Conservation (phyloP, 768 basidiomycete species). For the Suillus subluteus region DNA sequence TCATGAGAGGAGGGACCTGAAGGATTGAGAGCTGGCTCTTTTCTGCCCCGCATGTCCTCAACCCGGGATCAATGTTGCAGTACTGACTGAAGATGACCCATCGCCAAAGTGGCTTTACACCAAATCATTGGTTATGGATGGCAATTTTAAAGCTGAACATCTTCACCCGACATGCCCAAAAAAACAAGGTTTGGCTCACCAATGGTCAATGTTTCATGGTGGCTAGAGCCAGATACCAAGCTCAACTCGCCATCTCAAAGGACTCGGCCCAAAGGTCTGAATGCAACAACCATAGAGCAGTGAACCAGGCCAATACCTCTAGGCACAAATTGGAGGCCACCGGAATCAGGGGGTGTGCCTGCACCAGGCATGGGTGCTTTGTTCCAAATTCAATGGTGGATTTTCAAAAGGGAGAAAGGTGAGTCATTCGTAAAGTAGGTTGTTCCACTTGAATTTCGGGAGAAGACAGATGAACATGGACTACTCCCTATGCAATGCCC, state of each 20-base stretch:
- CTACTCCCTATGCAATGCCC: no score
- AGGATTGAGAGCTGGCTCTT: neutral
- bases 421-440: no score
- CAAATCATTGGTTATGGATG: neutral
- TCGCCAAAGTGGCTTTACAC: no score
- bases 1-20: neutral
- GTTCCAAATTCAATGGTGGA: conserved; percentile 21
- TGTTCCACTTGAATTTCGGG: conserved; percentile 18
- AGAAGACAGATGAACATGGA: conserved; percentile 5
- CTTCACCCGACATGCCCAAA: conserved; percentile 14
- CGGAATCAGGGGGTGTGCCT: conserved; percentile 33
- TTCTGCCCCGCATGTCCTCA: conserved; percentile 14
- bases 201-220: conserved; percentile 12
- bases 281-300: conserved; percentile 23
- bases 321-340: conserved; percentile 25
- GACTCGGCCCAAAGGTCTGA: conserved; percentile 8
- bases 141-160: neutral
- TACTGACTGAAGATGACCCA: neutral
- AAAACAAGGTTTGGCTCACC: conserved; percentile 18
- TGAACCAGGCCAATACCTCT: conserved; percentile 20
- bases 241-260: neutral
- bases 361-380: conserved; percentile 35
- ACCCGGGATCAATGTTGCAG: neutral
- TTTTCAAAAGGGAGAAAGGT: conserved; percentile 28
- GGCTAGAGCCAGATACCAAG: neutral